Percentiles rank a stretch among this genome's conserved stretches.
phyloP scores from a whole-genome alignment of 2,329 filamentous ascomycete species.

The Fusarium sp. region DNA sequence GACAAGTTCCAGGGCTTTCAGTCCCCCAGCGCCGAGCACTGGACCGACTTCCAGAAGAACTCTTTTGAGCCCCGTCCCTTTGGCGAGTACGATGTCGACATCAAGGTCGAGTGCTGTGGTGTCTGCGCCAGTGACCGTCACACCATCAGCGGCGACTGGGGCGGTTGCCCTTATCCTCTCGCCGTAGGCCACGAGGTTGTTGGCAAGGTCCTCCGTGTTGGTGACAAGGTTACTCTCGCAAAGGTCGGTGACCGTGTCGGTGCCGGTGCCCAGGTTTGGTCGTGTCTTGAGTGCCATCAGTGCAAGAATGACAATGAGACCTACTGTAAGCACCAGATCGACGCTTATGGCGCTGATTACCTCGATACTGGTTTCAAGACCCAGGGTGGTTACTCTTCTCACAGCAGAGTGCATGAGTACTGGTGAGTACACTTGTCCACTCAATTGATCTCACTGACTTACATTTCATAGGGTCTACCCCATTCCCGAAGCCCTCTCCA shows the following conservation, averaged over 20 bases:
- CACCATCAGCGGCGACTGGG: conserved; percentile 76
- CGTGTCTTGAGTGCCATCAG: conserved; percentile 58
- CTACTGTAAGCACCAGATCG: conserved; percentile 51
- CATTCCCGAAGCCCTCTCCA: conserved; percentile 76
- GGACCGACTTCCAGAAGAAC: conserved; percentile 72
- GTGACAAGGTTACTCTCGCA: conserved; percentile 57
- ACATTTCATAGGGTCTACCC: conserved; percentile 64
- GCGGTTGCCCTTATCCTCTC: conserved; percentile 67
- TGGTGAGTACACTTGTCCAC: conserved; percentile 53
- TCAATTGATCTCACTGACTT: neutral
- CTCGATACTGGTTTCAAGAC: conserved; percentile 62
- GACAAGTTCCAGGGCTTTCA: conserved; percentile 71
- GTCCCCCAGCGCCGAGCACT: conserved; percentile 62
- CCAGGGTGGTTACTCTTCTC: conserved; percentile 64
- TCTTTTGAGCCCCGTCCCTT: conserved; percentile 87
- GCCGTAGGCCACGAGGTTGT: conserved; percentile 79
- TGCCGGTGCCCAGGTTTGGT: conserved; percentile 64
- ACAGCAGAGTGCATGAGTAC: conserved; percentile 48
- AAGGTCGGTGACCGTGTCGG: conserved; percentile 68
- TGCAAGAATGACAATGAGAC: conserved; percentile 54
- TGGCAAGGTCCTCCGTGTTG: conserved; percentile 73
- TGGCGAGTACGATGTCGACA: conserved; percentile 85
- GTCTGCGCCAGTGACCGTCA: conserved; percentile 78
- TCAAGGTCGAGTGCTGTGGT: conserved; percentile 85
- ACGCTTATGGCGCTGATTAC: conserved; percentile 62